Conservation (phyloP, 768 basidiomycete genomes). For the Podaxis pistillaris region DNA sequence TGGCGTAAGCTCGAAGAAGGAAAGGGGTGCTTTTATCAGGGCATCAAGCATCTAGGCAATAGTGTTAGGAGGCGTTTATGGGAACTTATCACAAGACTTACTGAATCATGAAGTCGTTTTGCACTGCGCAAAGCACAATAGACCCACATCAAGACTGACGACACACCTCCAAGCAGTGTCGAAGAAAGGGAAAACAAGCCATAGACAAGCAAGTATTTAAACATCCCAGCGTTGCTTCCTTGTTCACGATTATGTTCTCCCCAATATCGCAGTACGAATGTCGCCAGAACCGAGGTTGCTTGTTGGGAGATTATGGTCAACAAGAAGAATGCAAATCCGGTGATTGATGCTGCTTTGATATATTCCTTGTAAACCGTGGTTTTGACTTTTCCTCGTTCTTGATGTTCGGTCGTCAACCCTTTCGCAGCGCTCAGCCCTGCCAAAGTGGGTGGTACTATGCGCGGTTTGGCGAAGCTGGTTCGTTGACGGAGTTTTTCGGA, state of each 20-base stretch:
- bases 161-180: conserved; percentile 49
- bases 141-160: conserved; percentile 72
- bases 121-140: conserved; percentile 75
- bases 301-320: conserved; percentile 56
- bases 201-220: conserved; percentile 60
- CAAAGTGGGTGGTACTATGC: conserved; percentile 40
- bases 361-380: conserved; percentile 73
- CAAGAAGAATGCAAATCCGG: conserved; percentile 67
- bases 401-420: conserved; percentile 66
- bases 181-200: conserved; percentile 65
- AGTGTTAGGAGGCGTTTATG: conserved; percentile 4
- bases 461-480: conserved; percentile 58
- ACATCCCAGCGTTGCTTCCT: conserved; percentile 58
- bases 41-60: conserved; percentile 66
- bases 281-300: conserved; percentile 55
- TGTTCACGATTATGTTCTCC: conserved; percentile 69
- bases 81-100: conserved; percentile 30
- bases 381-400: conserved; percentile 82
- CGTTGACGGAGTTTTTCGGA: conserved; percentile 58
- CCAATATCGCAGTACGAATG: conserved; percentile 75
- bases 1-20: conserved; percentile 90
- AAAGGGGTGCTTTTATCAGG: conserved; percentile 79
- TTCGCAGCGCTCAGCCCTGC: conserved; percentile 37
- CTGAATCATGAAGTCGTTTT: conserved; percentile 71
- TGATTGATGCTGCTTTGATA: conserved; percentile 72